Percentiles rank a stretch among this genome's conserved stretches.
Evolutionary conservation across 2,329 filamentous ascomycete species (phyloP).

Genomic region (Sporothrix phasma): DNA sequence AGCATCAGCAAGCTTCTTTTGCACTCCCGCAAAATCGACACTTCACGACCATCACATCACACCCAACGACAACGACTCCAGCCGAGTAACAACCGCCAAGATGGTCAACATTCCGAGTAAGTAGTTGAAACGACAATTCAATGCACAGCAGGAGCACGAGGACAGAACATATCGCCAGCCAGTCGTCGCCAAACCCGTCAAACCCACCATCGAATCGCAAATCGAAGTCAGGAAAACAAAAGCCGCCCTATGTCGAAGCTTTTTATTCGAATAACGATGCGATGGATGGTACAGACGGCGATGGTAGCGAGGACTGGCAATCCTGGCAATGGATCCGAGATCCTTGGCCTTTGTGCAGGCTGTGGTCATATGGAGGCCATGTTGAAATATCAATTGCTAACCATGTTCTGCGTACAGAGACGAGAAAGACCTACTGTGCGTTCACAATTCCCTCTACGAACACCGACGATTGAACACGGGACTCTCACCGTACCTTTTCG

Average conservation of each 20-base stretch:
- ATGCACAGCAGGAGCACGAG: background rate
- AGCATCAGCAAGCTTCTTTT: background rate
- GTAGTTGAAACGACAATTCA: constrained; percentile 4
- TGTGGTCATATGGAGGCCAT: background rate
- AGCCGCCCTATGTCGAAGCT: background rate
- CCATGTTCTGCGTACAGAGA: constrained; percentile 15
- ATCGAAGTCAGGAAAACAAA: background rate
- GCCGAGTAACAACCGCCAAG: constrained; percentile 23
- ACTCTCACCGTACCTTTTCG: background rate
- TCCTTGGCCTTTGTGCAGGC: background rate
- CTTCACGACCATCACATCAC: constrained; percentile 12
- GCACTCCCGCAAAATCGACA: constrained; percentile 11
- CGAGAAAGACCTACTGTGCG: constrained; percentile 22
- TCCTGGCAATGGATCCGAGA: background rate
- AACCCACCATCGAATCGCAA: background rate
- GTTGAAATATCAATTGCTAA: constrained; percentile 12
- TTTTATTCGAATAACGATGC: background rate
- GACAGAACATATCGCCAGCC: background rate
- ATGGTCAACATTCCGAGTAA: constrained; percentile 69
- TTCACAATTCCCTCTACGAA: background rate
- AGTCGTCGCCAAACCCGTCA: background rate
- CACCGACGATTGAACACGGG: background rate
- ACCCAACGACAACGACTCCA: constrained; percentile 7
- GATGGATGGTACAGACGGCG: background rate
- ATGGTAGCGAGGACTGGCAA: background rate